A percentile compares a stretch with the other conserved stretches of the same genome.
phyloP scores from a whole-genome alignment of 495 filamentous ascomycete species.

The Apiosordaria backusii region DNA sequence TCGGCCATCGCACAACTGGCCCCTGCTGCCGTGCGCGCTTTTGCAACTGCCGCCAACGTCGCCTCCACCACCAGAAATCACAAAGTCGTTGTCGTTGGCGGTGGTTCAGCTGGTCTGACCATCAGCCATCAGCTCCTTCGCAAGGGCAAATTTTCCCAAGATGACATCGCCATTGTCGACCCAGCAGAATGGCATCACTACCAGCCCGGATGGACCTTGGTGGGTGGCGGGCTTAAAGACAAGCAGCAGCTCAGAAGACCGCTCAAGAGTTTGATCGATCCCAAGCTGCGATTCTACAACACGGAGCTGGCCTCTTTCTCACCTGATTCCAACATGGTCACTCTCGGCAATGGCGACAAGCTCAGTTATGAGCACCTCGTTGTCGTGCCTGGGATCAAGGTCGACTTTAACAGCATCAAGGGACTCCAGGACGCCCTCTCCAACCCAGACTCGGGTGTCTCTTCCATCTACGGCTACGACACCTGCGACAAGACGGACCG shows the following conservation, averaged over 20 bases:
- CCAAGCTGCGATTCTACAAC: slow-evolving; percentile 62
- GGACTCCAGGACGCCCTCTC: slow-evolving; percentile 59
- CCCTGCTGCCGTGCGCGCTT: slow-evolving; percentile 16
- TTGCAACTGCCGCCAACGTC: slow-evolving; percentile 41
- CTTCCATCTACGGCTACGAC: slow-evolving; percentile 63
- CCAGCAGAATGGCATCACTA: slow-evolving; percentile 64
- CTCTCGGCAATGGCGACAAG: slow-evolving; percentile 54
- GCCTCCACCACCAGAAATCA: slow-evolving; percentile 41
- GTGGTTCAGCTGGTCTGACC: slow-evolving; percentile 58
- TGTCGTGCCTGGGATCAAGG: slow-evolving; percentile 59
- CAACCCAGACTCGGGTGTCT: slow-evolving; percentile 54
- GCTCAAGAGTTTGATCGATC: slow-evolving; percentile 50
- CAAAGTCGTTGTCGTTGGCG: slow-evolving; percentile 62
- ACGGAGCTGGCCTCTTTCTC: slow-evolving; percentile 49
- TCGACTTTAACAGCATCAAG: slow-evolving; percentile 54
- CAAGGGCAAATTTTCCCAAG: slow-evolving; percentile 49
- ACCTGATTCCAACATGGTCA: slow-evolving; percentile 57
- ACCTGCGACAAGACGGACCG: slow-evolving; percentile 56
- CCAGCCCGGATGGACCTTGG: slow-evolving; percentile 69
- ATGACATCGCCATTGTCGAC: slow-evolving; percentile 66
- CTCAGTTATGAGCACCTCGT: slow-evolving; percentile 63
- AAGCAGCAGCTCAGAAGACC: slow-evolving; percentile 53
- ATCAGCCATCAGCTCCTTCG: slow-evolving; percentile 62
- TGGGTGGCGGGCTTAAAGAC: slow-evolving; percentile 59
- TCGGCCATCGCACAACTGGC: not conserved